Base-by-base conservation (phyloP, 148 eudicot species). In the Talinum fruticosum region DNA sequence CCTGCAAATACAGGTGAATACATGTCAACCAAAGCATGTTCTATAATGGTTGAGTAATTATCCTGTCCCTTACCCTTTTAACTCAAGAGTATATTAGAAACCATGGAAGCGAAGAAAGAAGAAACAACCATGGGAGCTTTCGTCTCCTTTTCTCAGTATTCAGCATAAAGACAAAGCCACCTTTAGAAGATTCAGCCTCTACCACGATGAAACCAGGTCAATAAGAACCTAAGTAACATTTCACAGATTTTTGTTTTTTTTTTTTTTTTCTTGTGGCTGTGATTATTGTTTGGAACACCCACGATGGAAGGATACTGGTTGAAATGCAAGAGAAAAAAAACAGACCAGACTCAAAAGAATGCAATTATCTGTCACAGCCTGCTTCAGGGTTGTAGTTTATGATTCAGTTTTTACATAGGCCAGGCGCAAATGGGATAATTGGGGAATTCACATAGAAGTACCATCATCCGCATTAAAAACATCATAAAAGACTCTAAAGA, bases 1-100 rank as follows among this genome's bases (percentile, higher is more conserved):
- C 99, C 99, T 96, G 87, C 84, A 87, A 78, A 54, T 62, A 61
- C 53, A 41, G 28, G 67, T 70, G 19, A 57, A 76, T 24, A 38
- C 23, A 24, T 26, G 16, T 44, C 28, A 29, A 23, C 51, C n/a
- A 23, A 15, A 59, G 38, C 33, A 24, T 36, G 53, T 61, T 67
- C 69, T 13, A 30, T 29, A n/a, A 8, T 15, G 12, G 24, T 21
- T 15, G 2, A 53, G 8, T 49, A 29, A 62, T 28, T 35, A 34
- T 28, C 23, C 21, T 71, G 51, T 44, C 21, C 54, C 33, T 16
- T 62, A 68, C 26, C 34, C 13, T 44, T 41, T 8, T 30, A 26
- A 28, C 33, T 62, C 34, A n/a, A n/a, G 66, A 24, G 51, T 41
- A 49, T 21, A 34, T 57, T 3, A 53, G 33, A 51, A 10, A 45